phyloP scores from a whole-genome alignment of 768 basidiomycete genomes.

The Trametes villosa region DNA sequence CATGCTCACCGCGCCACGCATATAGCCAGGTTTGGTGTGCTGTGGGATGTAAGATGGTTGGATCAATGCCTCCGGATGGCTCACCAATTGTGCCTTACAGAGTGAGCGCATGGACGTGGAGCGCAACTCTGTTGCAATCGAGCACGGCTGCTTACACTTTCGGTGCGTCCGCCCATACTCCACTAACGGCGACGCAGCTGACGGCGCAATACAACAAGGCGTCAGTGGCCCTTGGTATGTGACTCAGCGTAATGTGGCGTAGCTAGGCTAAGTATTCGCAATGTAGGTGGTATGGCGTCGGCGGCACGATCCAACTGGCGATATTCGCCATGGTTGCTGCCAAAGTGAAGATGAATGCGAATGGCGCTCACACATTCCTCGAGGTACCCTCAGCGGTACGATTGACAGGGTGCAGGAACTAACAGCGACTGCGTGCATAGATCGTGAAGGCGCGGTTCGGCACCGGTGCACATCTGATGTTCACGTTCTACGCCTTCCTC shows the following conservation, averaged over 20 bases:
- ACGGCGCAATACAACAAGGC: conserved; percentile 28
- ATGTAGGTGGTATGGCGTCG: conserved; percentile 53
- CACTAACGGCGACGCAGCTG: not conserved
- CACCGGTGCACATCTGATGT: conserved; percentile 49
- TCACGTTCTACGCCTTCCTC: conserved; percentile 56
- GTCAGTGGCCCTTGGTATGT: conserved; percentile 55
- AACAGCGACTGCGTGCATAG: conserved; percentile 31
- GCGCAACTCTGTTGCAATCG: conserved; percentile 57
- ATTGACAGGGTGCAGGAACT: too few species aligned
- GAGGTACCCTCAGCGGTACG: too few species aligned
- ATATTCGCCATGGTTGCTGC: conserved; percentile 58
- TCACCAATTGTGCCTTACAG: conserved; percentile 22
- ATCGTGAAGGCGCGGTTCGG: conserved; percentile 57
- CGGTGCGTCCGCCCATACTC: conserved; percentile 29
- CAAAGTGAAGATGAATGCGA: conserved; percentile 63
- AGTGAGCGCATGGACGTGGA: conserved; percentile 62
- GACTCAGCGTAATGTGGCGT: not conserved
- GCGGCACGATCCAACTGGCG: conserved; percentile 56
- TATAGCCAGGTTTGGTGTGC: conserved; percentile 51
- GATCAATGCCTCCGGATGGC: too few species aligned
- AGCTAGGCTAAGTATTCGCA: not conserved
- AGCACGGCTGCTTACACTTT: conserved; percentile 57
- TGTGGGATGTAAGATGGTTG: conserved; percentile 46
- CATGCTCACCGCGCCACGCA: not conserved
- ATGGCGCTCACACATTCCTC: conserved; percentile 59